Base-by-base conservation (phyloP, 768 basidiomycete genomes). In the Calocybe indica region DNA sequence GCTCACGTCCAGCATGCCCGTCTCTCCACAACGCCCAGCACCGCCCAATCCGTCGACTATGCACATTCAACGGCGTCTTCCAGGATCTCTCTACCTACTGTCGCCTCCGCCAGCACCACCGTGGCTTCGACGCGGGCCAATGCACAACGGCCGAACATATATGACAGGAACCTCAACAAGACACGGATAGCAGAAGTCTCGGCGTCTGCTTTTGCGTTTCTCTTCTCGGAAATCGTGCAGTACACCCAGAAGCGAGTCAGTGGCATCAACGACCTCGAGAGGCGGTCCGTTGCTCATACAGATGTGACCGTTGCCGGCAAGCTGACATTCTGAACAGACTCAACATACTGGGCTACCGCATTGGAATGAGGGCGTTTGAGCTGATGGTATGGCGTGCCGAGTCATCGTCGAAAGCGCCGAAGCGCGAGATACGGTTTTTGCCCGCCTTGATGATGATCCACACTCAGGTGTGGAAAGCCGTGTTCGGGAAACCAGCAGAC, bases 191-290 rank as follows among this genome's bases (percentile, higher is more conserved):
- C 83, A 22, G 95, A 98, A 62, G 90, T 95, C 44, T 87, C 88
- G 11, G 73, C 83, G 5, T 76, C 85, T 2, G 87, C 92, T 1
- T 93, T 91, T 62, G 76, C 87, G 0, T 98, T 96, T 62, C 74
- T 98, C 48, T 93, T 97, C 66, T 88, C 88, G 4, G 94, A 98
- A 68, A 74, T 93, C 9, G 85, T 99, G 1, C 87, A 93, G 64
- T 98, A 98, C 67, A 95, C 92, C 1, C 96, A 98, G 69, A 93
- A 91, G 59, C 81, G 92, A 45, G 95, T 97, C 44, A 82, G 80
- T 57, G 95, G 94, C 6, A 93, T 99, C 53, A 88, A 90, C 62
- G 96, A 98, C 65, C 75, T 99, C 52, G 96, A 99, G 67, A 79
- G 88, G 56, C 83, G 90, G 94, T 92, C 45, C 22, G 22, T 22